Percentiles rank a stretch among this genome's conserved stretches.
These are phyloP conservation scores for Wickerhamomyces sp. DNA, from an alignment of 1,139 yeast species.

Conservation along the genomic window DNA sequence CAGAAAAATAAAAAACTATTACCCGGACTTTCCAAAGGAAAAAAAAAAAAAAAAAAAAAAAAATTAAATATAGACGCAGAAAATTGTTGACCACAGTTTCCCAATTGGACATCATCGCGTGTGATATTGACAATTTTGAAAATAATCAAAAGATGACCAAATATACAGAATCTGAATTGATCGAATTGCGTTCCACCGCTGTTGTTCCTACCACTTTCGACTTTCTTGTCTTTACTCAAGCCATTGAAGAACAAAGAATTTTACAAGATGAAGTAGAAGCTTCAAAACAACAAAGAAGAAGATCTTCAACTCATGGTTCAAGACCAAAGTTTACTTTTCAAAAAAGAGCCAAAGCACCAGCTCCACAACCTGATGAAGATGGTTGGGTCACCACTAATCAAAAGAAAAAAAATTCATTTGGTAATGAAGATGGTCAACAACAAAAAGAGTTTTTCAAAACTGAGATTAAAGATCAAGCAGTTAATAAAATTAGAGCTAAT, in stretches of 20 bases:
- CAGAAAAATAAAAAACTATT: not conserved
- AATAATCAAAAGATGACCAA: slow-evolving; percentile 37
- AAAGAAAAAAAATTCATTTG: slow-evolving; percentile 40
- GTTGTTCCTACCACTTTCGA: slow-evolving; percentile 57
- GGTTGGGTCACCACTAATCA: slow-evolving; percentile 74
- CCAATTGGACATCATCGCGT: no score
- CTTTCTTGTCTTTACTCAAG: slow-evolving; percentile 56
- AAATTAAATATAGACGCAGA: not conserved
- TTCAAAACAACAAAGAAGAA: slow-evolving; percentile 38
- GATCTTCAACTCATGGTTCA: slow-evolving; percentile 49
- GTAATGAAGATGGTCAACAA: slow-evolving; percentile 42
- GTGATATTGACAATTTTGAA: no score
- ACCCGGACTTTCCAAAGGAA: slow-evolving; percentile 1
- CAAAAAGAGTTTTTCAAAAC: slow-evolving; percentile 45
- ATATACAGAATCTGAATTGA: slow-evolving; percentile 69
- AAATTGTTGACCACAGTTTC: no score
- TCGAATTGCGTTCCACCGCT: slow-evolving; percentile 51
- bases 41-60: not conserved
- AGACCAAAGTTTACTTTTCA: slow-evolving; percentile 56
- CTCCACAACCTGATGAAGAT: slow-evolving; percentile 56
- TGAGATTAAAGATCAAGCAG: slow-evolving; percentile 34
- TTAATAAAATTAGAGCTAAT: slow-evolving; percentile 63
- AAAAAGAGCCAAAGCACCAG: slow-evolving; percentile 27
- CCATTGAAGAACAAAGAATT: slow-evolving; percentile 60
- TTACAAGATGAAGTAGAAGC: slow-evolving; percentile 32